Conservation (phyloP, 305 asterid species). For the Euphrasia arctica region DNA sequence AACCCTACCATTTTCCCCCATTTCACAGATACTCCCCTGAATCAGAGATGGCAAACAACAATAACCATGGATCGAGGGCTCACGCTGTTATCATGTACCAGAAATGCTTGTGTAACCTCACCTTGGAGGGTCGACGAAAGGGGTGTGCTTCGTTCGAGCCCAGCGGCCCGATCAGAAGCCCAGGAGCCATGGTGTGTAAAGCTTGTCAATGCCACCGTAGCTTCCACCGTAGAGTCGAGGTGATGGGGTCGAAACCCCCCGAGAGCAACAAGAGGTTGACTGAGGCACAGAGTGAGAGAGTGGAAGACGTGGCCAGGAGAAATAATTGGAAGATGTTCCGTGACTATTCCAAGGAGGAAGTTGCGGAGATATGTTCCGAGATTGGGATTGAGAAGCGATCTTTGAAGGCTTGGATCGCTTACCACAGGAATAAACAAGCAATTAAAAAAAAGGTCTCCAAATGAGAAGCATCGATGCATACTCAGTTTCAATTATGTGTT, state of each 20-base stretch:
- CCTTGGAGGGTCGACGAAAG: slow-evolving; percentile 3
- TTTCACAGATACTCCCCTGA: neutral
- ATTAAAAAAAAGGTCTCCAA: too few species aligned
- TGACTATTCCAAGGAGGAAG: slow-evolving; percentile 19
- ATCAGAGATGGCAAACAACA: slow-evolving; percentile 2
- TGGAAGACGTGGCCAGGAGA: neutral
- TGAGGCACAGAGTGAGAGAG: neutral
- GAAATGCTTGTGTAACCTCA: slow-evolving; percentile 16
- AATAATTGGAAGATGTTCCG: slow-evolving; percentile 20
- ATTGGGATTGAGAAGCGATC: neutral
- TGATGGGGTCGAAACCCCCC: neutral
- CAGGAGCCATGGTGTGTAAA: slow-evolving; percentile 13
- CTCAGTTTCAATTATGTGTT: too few species aligned
- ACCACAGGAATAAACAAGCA: neutral
- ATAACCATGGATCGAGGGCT: neutral
- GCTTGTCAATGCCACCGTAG: slow-evolving; percentile 27
- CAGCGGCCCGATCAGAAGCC: slow-evolving; percentile 8
- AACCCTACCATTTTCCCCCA: neutral
- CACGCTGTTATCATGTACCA: neutral
- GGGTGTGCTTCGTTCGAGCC: slow-evolving; percentile 29
- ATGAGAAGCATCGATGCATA: too few species aligned
- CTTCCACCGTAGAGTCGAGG: slow-evolving; percentile 17
- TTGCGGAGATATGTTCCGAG: slow-evolving; percentile 1
- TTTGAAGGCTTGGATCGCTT: slow-evolving; percentile 10
- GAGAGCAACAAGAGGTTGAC: neutral